These are phyloP conservation scores for Fusarium sp. DNA, from an alignment of 2,329 filamentous ascomycete species.

Conservation along the genomic window DNA sequence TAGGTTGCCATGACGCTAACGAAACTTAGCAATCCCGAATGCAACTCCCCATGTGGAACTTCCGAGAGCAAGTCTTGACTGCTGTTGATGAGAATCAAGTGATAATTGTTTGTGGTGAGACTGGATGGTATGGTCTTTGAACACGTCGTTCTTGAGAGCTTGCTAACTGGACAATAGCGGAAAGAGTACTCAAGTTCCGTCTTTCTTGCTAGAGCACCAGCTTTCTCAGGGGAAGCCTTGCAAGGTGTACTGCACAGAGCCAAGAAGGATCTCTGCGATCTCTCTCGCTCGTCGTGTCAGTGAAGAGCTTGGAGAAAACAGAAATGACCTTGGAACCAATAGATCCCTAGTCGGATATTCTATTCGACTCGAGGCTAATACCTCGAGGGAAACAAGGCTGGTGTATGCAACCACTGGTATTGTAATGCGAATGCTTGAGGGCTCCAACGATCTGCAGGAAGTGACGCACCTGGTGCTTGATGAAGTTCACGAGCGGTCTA, in stretches of 20 bases:
- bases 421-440: constrained; percentile 97
- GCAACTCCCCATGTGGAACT: constrained; percentile 90
- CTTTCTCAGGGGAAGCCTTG: constrained; percentile 81
- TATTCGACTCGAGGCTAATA: constrained; percentile 91
- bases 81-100: constrained; percentile 84
- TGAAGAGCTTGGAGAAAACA: constrained; percentile 89
- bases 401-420: constrained; percentile 93
- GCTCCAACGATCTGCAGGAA: constrained; percentile 84
- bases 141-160: not conserved
- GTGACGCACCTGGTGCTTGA: constrained; percentile 96
- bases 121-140: constrained; percentile 72
- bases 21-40: constrained; percentile 66
- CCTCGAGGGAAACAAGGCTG: constrained; percentile 81
- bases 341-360: constrained; percentile 93
- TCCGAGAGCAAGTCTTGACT: constrained; percentile 79
- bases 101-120: constrained; percentile 95
- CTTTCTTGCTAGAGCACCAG: constrained; percentile 91
- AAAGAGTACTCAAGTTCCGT: constrained; percentile 97
- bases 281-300: constrained; percentile 93
- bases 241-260: constrained; percentile 96
- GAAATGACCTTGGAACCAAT: constrained; percentile 81
- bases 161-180: constrained; percentile 61
- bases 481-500: constrained; percentile 95
- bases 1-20: constrained; percentile 16
- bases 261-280: constrained; percentile 93